These are phyloP conservation scores for Acanthamoeba castellanii DNA, from an alignment of 208 protist species.

Conservation along the genomic window DNA sequence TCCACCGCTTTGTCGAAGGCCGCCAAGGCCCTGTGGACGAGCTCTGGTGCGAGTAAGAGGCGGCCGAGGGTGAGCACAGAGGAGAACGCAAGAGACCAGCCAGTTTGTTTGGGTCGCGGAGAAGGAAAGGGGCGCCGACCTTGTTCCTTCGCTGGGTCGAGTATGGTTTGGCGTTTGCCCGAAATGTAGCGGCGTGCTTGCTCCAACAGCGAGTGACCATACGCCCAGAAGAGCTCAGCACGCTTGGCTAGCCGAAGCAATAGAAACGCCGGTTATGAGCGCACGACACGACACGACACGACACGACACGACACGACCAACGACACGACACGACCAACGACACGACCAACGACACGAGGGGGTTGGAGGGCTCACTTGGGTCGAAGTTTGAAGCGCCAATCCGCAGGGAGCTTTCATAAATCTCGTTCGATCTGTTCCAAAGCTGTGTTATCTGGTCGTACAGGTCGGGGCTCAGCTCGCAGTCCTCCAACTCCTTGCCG, in stretches of 20 bases:
- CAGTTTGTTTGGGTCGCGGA: too few relatives aligned
- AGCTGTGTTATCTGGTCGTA: not conserved
- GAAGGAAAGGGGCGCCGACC: not conserved
- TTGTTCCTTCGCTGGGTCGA: not conserved
- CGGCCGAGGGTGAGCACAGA: not conserved
- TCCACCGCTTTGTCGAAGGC: conserved; percentile 19
- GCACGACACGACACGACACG: too few relatives aligned
- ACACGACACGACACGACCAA: too few relatives aligned
- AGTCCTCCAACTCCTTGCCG: not conserved
- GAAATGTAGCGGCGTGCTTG: not conserved
- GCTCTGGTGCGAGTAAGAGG: not conserved
- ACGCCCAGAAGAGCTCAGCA: not conserved
- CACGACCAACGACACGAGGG: too few relatives aligned
- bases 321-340: too few relatives aligned
- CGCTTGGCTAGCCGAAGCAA: not conserved
- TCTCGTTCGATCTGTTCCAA: not conserved
- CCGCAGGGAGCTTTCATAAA: not conserved
- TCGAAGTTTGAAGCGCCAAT: conserved; percentile 19
- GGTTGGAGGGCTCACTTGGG: not conserved
- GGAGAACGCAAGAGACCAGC: not conserved
- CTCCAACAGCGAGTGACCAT: not conserved
- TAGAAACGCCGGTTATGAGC: too few relatives aligned
- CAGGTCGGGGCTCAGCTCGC: not conserved
- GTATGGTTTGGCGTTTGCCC: not conserved
- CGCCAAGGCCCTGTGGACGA: not conserved